Percentiles rank a stretch among this genome's conserved stretches.
Evolutionary conservation across 176 grass and related monocot genomes (phyloP).

Genomic region (Microstegium vimineum): DNA sequence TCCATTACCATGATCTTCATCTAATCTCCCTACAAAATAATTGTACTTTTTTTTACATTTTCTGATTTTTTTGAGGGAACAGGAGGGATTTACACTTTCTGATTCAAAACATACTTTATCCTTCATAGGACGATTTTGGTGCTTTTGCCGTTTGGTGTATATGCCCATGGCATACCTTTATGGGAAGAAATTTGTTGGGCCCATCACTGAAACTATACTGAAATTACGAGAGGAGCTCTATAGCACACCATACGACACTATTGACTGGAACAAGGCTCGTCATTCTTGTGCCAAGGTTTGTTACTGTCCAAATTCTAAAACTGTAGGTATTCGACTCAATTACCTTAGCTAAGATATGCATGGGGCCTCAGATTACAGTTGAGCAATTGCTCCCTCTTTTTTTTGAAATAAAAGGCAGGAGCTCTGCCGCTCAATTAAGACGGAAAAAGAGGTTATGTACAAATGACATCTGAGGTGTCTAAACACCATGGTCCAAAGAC

Average conservation of each 20-base stretch:
- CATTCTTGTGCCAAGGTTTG: constrained; percentile 51
- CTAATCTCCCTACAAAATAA: background rate
- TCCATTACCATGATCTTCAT: background rate
- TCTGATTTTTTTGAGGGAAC: too few relatives aligned
- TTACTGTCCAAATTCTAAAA: background rate
- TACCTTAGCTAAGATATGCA: background rate
- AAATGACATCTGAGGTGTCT: too few relatives aligned
- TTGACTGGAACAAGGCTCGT: constrained; percentile 43
- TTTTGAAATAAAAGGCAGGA: too few relatives aligned
- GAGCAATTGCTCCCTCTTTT: background rate
- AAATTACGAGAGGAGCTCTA: constrained; percentile 29
- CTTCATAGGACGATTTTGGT: constrained; percentile 50
- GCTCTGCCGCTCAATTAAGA: too few relatives aligned
- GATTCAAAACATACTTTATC: background rate
- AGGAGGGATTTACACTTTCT: background rate
- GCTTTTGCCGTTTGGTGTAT: constrained; percentile 39
- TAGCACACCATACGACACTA: constrained; percentile 22
- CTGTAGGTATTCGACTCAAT: background rate
- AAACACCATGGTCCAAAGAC: too few relatives aligned
- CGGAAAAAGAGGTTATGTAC: too few relatives aligned
- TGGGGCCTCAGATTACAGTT: background rate
- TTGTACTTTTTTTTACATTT: background rate
- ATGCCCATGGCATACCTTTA: constrained; percentile 59
- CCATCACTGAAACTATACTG: constrained; percentile 34
- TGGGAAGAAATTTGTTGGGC: constrained; percentile 54